Evolutionary conservation across 768 basidiomycete species (phyloP), one percentile per base, ranked within the genome.

Genomic region (Kwoniella sp.): DNA sequence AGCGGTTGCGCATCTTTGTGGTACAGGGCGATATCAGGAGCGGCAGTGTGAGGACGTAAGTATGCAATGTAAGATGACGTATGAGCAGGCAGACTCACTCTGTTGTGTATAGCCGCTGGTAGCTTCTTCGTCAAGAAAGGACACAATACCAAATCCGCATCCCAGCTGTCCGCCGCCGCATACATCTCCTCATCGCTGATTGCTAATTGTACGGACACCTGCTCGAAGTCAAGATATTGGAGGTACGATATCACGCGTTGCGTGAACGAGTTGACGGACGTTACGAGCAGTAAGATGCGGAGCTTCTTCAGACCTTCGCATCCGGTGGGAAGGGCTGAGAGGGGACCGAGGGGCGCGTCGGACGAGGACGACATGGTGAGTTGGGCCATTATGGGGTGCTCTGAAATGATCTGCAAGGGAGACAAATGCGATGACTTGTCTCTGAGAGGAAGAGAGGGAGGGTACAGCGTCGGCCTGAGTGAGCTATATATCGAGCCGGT

Each of bases 41-140:
- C 5, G 48, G 48, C 20, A n/a, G 20, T 50, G 48, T 50, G 20
- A 4, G 48, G 34, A 13, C 13, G 28, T 26, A 45, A 7, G 37
- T 38, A 12, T 3, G 45, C 28, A 17, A 26, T 28, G 30, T 9
- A 13, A 55, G 22, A 55, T n/a, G n/a, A 12, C 28, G 23, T 54
- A n/a, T 26, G 4, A 11, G 22, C 4, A 37, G 26, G 2, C 37
- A 8, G 20, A 68, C 77, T 72, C 63, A 76, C 77, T 38, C 58
- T 58, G 29, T 61, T 71, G 48, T 67, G 71, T 11, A 78, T 63
- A 2, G 29, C 51, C 38, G 61, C 74, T 13, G 77, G 77, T 15
- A 78, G 61, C 47, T 67, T 68, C 55, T 64, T 71, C 2, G 77
- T 78, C 54, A 78, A 54, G 65, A 78, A 78, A 7, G 77, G 72